Base-by-base conservation (phyloP, 2,329 filamentous ascomycete species). In the Leptographium procerum region DNA sequence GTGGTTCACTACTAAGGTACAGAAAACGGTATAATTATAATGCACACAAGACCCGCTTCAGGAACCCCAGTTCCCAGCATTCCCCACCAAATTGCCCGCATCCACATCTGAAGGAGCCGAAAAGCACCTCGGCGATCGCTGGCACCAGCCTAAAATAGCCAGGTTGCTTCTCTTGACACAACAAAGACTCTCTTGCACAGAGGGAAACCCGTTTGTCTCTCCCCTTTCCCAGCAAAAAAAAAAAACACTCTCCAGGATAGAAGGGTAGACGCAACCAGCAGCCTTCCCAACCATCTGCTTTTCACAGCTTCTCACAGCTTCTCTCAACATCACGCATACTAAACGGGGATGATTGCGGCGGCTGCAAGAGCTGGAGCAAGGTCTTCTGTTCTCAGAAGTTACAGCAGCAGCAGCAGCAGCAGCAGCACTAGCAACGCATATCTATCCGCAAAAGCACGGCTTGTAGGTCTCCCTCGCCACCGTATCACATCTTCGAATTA, bases 281-380 rank as follows among this genome's bases (percentile, higher is more conserved):
- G n/a, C n/a, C n/a, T n/a, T n/a, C n/a, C n/a, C n/a, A n/a, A n/a
- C n/a, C 31, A 10, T 33, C 31, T 33, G 6, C 31, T 10, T 33
- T 33, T 33, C 31, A 33, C 45, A 26, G 47, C 26, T 14, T 50
- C 14, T 7, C 47, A 5, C 24, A 16, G 13, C 22, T 33, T 13
- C n/a, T 40, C 28, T 5, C 51, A 24, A 3, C 13, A 45, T 28
- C 26, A 22, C 16, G 1, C 10, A 57, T 31, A 50, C 58, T 50
- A 48, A n/a, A 60, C 65, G 45, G 68, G 60, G 61, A 72, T 72
- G 70, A 71, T 72, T 66, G 65, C 69, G 60, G 65, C 68, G 48
- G 66, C 71, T 62, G 68, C 67, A 60, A 64, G 70, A 62, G 67
- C 66, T 66, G 69, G 70, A 66, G 66, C 69, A 64, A 67, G 69